These are phyloP conservation scores for Clonostachys byssicola DNA, from an alignment of 2,329 filamentous ascomycete genomes.

Conservation along the genomic window DNA sequence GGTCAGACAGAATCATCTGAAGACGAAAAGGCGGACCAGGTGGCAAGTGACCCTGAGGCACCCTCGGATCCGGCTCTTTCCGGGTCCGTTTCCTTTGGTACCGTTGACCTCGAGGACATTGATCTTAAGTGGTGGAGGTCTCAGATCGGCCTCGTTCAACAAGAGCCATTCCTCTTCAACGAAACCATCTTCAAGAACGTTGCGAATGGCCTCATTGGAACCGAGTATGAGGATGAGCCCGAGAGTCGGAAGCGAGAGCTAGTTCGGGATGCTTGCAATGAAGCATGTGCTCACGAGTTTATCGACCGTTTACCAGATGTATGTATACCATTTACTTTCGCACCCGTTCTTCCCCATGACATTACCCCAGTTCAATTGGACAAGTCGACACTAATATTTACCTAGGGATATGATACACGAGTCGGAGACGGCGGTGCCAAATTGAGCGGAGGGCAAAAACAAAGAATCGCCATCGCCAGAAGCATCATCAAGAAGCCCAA, in stretches of 20 bases:
- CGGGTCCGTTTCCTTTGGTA: slow-evolving; percentile 44
- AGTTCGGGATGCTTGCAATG: slow-evolving; percentile 59
- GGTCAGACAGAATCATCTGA: slow-evolving; percentile 21
- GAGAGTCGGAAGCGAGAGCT: slow-evolving; percentile 53
- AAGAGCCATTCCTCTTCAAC: slow-evolving; percentile 67
- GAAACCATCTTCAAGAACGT: slow-evolving; percentile 62
- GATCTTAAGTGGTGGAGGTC: slow-evolving; percentile 61
- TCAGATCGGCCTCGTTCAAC: slow-evolving; percentile 62
- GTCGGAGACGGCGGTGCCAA: too few species aligned
- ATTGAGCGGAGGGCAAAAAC: slow-evolving; percentile 58
- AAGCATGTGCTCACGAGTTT: slow-evolving; percentile 68
- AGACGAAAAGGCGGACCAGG: slow-evolving; percentile 17
- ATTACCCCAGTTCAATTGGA: not conserved
- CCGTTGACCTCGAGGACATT: slow-evolving; percentile 48
- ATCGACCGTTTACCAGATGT: slow-evolving; percentile 58
- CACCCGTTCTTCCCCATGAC: not conserved
- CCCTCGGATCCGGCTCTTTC: slow-evolving; percentile 38
- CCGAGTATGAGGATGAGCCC: slow-evolving; percentile 45
- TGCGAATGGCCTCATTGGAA: slow-evolving; percentile 50
- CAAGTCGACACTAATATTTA: not conserved
- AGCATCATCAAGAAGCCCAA: slow-evolving; percentile 63
- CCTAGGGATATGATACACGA: too few species aligned
- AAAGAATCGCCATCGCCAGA: slow-evolving; percentile 69
- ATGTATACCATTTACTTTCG: slow-evolving; percentile 9
- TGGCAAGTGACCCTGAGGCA: slow-evolving; percentile 19